A percentile compares a stretch with the other conserved stretches of the same genome.
Evolutionary conservation across 2,329 filamentous ascomycete genomes (phyloP).

Genomic region (Dactylellina sp.): DNA sequence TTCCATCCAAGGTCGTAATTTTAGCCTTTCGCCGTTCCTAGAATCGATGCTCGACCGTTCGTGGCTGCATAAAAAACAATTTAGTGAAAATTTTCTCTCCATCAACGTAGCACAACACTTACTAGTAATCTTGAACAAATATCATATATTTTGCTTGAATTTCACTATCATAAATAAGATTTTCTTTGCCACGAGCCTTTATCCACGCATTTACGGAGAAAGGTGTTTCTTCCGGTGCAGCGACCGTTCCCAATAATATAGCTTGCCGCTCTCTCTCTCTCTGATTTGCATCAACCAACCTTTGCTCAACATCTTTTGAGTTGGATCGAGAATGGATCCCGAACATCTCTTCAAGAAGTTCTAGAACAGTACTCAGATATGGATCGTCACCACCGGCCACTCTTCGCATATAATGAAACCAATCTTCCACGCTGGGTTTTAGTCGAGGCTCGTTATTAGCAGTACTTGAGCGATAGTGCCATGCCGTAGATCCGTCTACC

Average conservation of each 20-base stretch:
- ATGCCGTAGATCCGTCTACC: slow-evolving; percentile 24
- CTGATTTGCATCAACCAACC: slow-evolving; percentile 34
- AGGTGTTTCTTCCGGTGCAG: slow-evolving; percentile 21
- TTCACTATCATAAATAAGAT: slow-evolving; percentile 37
- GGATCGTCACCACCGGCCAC: slow-evolving; percentile 30
- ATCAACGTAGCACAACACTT: neutral
- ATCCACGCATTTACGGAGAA: slow-evolving; percentile 31
- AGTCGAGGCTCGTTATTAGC: slow-evolving; percentile 26
- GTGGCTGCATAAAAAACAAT: slow-evolving; percentile 1
- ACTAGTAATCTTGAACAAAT: slow-evolving; percentile 42
- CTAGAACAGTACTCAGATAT: slow-evolving; percentile 36
- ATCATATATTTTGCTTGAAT: slow-evolving; percentile 34
- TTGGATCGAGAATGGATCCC: slow-evolving; percentile 30
- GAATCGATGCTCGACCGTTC: slow-evolving; percentile 32
- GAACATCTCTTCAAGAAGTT: slow-evolving; percentile 40
- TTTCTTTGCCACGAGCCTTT: slow-evolving; percentile 30
- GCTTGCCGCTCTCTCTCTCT: slow-evolving; percentile 38
- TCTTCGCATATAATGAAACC: slow-evolving; percentile 40
- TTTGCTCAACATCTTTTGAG: slow-evolving; percentile 33
- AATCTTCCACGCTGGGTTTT: slow-evolving; percentile 41
- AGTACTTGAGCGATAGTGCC: slow-evolving; percentile 44
- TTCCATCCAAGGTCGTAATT: slow-evolving; percentile 39
- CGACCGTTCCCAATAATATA: slow-evolving; percentile 5
- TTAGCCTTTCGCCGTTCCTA: slow-evolving; percentile 7
- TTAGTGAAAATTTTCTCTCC: neutral